Conservation (phyloP, 1,139 yeast genomes). For the Saccharomycopsis hybrid region DNA sequence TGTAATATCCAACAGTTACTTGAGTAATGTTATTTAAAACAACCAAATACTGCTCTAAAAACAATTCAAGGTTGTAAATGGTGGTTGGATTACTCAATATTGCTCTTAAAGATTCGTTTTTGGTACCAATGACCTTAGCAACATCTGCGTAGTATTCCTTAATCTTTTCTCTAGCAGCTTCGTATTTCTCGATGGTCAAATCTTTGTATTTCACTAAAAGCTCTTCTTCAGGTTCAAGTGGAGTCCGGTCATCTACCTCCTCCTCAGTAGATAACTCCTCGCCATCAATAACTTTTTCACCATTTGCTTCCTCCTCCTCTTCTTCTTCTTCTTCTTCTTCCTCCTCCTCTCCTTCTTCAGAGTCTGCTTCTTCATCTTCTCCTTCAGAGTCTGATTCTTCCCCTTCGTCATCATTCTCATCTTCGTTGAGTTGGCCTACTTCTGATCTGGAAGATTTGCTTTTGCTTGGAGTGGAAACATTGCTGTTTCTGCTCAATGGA, state of each 20-base stretch:
- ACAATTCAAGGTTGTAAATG: slow-evolving; percentile 8
- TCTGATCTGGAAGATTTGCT: neutral
- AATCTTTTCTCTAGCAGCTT: slow-evolving; percentile 25
- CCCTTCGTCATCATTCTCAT: slow-evolving; percentile 2
- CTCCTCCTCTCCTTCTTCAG: slow-evolving; percentile 19
- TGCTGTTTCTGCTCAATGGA: too few species aligned
- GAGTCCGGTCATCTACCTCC: slow-evolving; percentile 12
- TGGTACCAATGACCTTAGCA: neutral
- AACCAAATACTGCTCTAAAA: slow-evolving; percentile 8
- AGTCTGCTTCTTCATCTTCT: slow-evolving; percentile 19
- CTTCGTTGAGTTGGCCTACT: slow-evolving; percentile 3
- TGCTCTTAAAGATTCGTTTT: slow-evolving; percentile 1
- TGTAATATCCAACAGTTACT: neutral
- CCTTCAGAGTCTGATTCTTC: slow-evolving; percentile 8
- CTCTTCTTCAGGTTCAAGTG: slow-evolving; percentile 10
- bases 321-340: slow-evolving; percentile 21
- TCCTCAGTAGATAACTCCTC: slow-evolving; percentile 18
- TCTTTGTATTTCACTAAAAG: slow-evolving; percentile 7
- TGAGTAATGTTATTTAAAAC: neutral
- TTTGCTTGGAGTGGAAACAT: neutral
- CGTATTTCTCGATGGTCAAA: slow-evolving; percentile 17
- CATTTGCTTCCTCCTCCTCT: slow-evolving; percentile 19
- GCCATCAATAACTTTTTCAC: slow-evolving; percentile 22
- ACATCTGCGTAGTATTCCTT: slow-evolving; percentile 5
- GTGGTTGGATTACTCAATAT: slow-evolving; percentile 15